A percentile compares a stretch with the other conserved stretches of the same genome.
Evolutionary conservation across 192 early-diverging fungal genomes (phyloP).

Genomic region (Haplosporangium gracile): DNA sequence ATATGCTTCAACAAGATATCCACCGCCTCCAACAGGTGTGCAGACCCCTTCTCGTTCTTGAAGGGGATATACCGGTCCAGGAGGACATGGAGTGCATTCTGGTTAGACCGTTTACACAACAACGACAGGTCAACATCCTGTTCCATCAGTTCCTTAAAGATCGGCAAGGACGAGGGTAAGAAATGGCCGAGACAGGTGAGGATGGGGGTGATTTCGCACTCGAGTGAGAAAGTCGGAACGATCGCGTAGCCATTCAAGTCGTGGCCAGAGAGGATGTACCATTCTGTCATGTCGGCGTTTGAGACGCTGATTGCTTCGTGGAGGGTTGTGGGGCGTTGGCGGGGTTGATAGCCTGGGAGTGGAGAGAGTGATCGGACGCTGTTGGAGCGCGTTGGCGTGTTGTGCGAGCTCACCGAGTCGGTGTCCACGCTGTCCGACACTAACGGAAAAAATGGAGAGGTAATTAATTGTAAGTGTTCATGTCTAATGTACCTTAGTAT

Average conservation of each 20-base stretch:
- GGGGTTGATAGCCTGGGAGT: conserved; percentile 6
- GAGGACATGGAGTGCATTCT: conserved; percentile 45
- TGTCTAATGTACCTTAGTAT: conserved; percentile 7
- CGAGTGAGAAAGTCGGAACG: conserved; percentile 41
- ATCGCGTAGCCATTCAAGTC: conserved; percentile 52
- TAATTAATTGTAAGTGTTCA: neutral
- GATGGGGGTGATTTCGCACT: conserved; percentile 52
- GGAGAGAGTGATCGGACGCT: conserved; percentile 47
- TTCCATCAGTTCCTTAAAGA: conserved; percentile 49
- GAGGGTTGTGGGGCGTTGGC: conserved; percentile 19
- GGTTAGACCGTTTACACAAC: conserved; percentile 33
- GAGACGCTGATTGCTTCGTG: conserved; percentile 46
- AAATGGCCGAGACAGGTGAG: conserved; percentile 48
- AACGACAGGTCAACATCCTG: conserved; percentile 36
- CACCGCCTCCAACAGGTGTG: conserved; percentile 38
- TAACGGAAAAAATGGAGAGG: neutral
- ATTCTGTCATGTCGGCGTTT: conserved; percentile 51
- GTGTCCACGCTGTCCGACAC: conserved; percentile 49
- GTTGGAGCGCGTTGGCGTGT: conserved; percentile 28
- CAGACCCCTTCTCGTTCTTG: conserved; percentile 44
- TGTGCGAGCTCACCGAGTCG: conserved; percentile 31
- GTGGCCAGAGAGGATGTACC: conserved; percentile 51
- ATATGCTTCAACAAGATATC: conserved; percentile 30
- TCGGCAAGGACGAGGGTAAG: conserved; percentile 20
- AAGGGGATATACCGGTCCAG: conserved; percentile 46